Base-by-base conservation (phyloP, 2,329 filamentous ascomycete genomes). In the Torrubiella hemipterigena region DNA sequence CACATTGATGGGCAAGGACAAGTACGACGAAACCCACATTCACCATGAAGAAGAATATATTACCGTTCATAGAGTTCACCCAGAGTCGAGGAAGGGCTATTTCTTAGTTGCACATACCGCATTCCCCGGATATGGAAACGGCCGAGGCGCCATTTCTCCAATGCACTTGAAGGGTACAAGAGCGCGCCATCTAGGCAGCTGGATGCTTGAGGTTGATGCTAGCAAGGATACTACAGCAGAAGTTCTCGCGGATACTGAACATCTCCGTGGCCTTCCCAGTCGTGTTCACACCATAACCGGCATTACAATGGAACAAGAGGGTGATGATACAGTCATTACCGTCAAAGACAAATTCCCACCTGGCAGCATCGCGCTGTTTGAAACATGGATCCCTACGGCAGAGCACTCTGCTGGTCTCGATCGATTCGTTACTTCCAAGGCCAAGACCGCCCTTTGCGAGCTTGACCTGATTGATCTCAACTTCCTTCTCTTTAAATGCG, bases 31-130 rank as follows among this genome's bases (percentile, higher is more conserved):
- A 55, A 94, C 86, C 7, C 89, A 95, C 48, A 85, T 98, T 32
- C 89, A 98, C 49, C 91, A 98, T 51, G 87, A 96, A 41, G 81
- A 84, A 34, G 82, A 98, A 53, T 95, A 94, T 50, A 81, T 98
- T 47, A 98, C 91, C 1, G 85, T 98, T 6, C 91, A 98, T 53
- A 72, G 93, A 38, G 85, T 96, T 3, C 87, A 98, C 49, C 91
- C 89, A 1, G 77, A 83, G 49, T 93, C 84, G 2, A 73, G 91
- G 36, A 93, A 91, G 52, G 91, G 91, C 1, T 89, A 94, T 55
- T 95, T 96, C 56, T 63, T 96, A 28, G 87, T 98, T 44, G 89
- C 93, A 0, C 91, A 96, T 47, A 96, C 91, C 4, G 91, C 93
- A 1, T 98, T 89, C 57, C 85, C 87, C 2, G 87, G 86, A 2